Evolutionary conservation across 306 rosid species (phyloP), one percentile per base, ranked within the genome.

Genomic region (Gillenia trifoliata): DNA sequence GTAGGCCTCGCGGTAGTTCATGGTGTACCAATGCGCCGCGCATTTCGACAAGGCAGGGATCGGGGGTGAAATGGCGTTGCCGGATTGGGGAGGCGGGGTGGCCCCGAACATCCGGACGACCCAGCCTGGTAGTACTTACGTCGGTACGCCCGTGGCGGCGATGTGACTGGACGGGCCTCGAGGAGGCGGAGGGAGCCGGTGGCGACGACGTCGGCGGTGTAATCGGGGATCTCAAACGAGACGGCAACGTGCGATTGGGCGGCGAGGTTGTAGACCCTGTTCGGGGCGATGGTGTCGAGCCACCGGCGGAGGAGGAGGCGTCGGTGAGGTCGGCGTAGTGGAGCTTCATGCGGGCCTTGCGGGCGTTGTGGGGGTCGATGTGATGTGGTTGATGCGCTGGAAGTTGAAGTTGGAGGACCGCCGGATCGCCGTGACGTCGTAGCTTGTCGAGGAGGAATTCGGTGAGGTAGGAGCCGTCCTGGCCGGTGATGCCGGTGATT

Each of bases 1-100:
- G 60, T 90, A 94, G 2, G 99, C 99, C 77, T 94, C 99, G 4
- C 97, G 90, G 87, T 94, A 94, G 63, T 95, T 95, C 1, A 95
- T 98, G 1, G 99, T 95, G 88, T 95, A 95, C 99, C 99, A 95
- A 84, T 95, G 99, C 38, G 99, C 98, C 0, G 99, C 98, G 82
- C 90, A 86, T 74, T 95, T 95, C 2, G 99, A 91, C 0, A 91
- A 98, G 11, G 98, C 99, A 80, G 99, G 11, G 99, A 95, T 30
- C 98, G 89, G 0, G 99, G 99, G 47, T 95, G 99, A 59, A 95
- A 95, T 40, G 93, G 98, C n/a, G 97, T 57, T 28, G 89, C 78
- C 98, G 0, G 86, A 85, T 62, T 95, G 99, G 2, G 99, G 99
- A 2, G 99, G 99, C 2, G 97, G 90, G 0, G 99, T 92, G 2